phyloP scores from a whole-genome alignment of 1,284 basidiomycete species.

The Sanghuangporus weigelae region DNA sequence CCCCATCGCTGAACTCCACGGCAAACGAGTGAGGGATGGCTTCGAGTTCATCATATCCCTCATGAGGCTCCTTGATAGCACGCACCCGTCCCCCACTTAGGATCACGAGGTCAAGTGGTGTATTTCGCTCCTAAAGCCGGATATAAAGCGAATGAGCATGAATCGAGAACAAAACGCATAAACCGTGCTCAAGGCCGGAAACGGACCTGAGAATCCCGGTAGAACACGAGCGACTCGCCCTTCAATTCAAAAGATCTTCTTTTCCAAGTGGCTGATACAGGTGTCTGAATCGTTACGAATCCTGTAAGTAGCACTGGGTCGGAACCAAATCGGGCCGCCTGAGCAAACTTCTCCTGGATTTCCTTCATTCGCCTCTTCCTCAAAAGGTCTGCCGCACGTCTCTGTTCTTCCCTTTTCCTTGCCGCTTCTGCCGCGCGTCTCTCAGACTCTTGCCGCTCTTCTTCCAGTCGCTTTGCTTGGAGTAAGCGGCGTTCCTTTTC shows the following conservation, averaged over 20 bases:
- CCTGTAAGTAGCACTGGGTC: conserved; percentile 39
- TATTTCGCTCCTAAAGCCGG: conserved; percentile 39
- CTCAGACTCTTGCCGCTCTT: conserved; percentile 51
- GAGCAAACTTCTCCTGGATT: conserved; percentile 39
- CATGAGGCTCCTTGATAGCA: conserved; percentile 57
- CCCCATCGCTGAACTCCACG: conserved; percentile 50
- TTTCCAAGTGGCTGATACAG: conserved; percentile 56
- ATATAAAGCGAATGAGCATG: not conserved
- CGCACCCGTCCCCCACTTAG: conserved; percentile 39
- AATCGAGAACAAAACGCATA: not conserved
- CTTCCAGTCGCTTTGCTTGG: conserved; percentile 48
- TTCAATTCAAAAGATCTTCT: conserved; percentile 60
- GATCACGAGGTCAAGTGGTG: conserved; percentile 43
- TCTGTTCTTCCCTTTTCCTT: conserved; percentile 39
- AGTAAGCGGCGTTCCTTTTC: conserved; percentile 49
- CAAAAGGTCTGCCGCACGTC: conserved; percentile 38
- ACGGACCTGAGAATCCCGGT: conserved; percentile 48
- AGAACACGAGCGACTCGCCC: conserved; percentile 44
- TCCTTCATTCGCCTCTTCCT: conserved; percentile 37
- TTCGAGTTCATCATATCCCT: conserved; percentile 68
- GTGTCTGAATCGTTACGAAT: conserved; percentile 62
- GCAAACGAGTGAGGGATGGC: conserved; percentile 68
- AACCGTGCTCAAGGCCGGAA: not conserved
- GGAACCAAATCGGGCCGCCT: conserved; percentile 25
- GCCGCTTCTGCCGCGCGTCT: conserved; percentile 40